Base-by-base conservation (phyloP, 2,329 filamentous ascomycete species). In the Ophiostoma populinum region DNA sequence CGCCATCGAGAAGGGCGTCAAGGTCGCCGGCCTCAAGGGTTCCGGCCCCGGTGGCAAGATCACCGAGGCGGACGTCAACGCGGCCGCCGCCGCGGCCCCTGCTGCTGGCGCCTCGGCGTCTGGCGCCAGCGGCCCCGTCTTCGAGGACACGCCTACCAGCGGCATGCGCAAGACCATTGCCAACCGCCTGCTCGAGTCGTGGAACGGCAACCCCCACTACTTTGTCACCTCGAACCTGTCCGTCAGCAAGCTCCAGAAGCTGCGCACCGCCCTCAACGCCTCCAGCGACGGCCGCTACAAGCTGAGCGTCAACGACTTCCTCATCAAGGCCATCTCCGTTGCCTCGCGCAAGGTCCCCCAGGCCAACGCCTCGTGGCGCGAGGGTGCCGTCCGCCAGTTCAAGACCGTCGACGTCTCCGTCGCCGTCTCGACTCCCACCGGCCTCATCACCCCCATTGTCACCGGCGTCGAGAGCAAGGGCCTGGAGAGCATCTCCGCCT, bases 81-180 rank as follows among this genome's bases (percentile, higher is more conserved):
- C 92, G 64, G 78, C 70, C 6, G 35, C 43, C 54, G 24, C 32
- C 2, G 27, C 35, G n/a, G 62, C 73, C 53, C 18, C 43, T 54
- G 62, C 72, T 53, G 66, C 79, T 44, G 17, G 29, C 16, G 30
- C 26, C 12, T 24, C 34, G n/a, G 56, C 61, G 20, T 59, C 63
- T 32, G 58, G 63, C 30, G 55, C 61, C 17, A 56, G 60, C 28
- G 71, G 64, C 31, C 67, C 82, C 41, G 61, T 69, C 40, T 95
- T 80, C 61, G 76, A 85, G 59, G 90, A 98, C 54, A 72, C 72
- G 42, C 81, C 85, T 43, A 72, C 86, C 48, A 79, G 69, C 51
- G 79, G 80, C 56, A 98, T 98, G 90, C 86, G 90, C 67, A 95
- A 94, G 75, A 86, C 81, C 46, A 98, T 98, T 56, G 90, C 90